phyloP scores from a whole-genome alignment of 306 rosid genomes.

The Corylus americana region DNA sequence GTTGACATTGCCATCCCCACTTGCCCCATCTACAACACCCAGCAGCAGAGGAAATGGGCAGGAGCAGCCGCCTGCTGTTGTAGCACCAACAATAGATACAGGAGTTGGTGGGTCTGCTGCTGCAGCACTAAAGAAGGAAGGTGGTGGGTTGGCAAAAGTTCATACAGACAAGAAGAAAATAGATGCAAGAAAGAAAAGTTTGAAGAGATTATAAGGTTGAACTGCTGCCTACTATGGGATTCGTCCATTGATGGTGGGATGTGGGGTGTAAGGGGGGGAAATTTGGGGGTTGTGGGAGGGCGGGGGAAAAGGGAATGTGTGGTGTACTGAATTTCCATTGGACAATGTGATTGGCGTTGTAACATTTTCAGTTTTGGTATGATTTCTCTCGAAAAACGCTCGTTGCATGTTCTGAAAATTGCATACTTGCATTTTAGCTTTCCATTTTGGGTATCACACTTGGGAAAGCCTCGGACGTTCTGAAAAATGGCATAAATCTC shows the following conservation, averaged over 20 bases:
- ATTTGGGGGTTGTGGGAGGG: background rate
- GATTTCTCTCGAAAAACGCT: background rate
- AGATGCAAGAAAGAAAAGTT: conserved; percentile 96
- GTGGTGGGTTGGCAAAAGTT: conserved; percentile 54
- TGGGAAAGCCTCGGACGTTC: no score
- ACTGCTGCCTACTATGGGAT: conserved; percentile 4
- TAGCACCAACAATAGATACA: conserved; percentile 32
- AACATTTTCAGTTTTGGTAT: conserved; percentile 7
- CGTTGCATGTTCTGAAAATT: conserved; percentile 4
- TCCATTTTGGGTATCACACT: background rate
- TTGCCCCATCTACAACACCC: conserved; percentile 37
- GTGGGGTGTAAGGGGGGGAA: background rate
- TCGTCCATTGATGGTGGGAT: background rate
- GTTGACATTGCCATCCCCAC: conserved; percentile 46
- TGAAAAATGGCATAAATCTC: no score
- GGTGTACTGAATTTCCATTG: conserved; percentile 21
- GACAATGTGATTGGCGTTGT: conserved; percentile 14
- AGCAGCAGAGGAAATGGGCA: conserved; percentile 58
- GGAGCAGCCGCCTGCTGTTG: conserved; percentile 45
- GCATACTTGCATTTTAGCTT: background rate
- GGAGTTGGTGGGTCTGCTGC: conserved; percentile 40
- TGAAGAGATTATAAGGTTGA: conserved; percentile 83
- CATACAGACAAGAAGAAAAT: conserved; percentile 90
- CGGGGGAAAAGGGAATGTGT: background rate
- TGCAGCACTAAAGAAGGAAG: conserved; percentile 55